Base-by-base conservation (phyloP, 176 grass and related monocot species). In the Ampelocalamus luodianensis region DNA sequence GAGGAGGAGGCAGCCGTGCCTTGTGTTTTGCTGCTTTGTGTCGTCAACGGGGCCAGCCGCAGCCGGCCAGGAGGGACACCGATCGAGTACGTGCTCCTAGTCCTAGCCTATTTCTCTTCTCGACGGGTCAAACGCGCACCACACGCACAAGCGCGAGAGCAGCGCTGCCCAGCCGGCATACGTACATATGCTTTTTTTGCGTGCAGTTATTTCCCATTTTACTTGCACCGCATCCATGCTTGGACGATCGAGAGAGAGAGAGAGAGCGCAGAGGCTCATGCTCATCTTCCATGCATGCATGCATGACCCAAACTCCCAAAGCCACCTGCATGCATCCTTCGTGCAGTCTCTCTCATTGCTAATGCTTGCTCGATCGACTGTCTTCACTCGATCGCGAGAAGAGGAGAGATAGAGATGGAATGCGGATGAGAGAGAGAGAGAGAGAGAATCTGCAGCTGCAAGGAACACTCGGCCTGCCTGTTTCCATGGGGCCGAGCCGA, bases 1-100 rank as follows among this genome's bases (percentile, higher is more conserved):
- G 74, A 44, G 14, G 79, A 49, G 40, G n/a, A 77, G 32, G 50
- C 69, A 34, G 70, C 49, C 44, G 7, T 2, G 53, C 62, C n/a
- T 14, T 64, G n/a, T 20, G 42, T 3, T 11, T 68, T 56, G 51
- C 45, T 80, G 27, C 36, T 54, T 36, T 24, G 76, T 64, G 62
- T 69, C 78, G 92, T 89, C 92, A 91, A 91, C 89, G 89, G 65
- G 49, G 83, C 54, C 36, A 27, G 53, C 6, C 50, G 5, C 50
- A 1, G 49, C 16, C 17, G 74, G 26, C 44, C 23, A 15, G 15
- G 14, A 6, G 39, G 39, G 49, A 5, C 49, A 17, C 15, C 49
- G 4, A 5, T n/a, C n/a, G n/a, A n/a, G n/a, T n/a, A n/a, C n/a
- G 49, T 51, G 49, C 15, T 17, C 49, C 49, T 44, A 44, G 43